phyloP scores from a whole-genome alignment of 2,329 filamentous ascomycete species.

The Shiraia bambusicola region DNA sequence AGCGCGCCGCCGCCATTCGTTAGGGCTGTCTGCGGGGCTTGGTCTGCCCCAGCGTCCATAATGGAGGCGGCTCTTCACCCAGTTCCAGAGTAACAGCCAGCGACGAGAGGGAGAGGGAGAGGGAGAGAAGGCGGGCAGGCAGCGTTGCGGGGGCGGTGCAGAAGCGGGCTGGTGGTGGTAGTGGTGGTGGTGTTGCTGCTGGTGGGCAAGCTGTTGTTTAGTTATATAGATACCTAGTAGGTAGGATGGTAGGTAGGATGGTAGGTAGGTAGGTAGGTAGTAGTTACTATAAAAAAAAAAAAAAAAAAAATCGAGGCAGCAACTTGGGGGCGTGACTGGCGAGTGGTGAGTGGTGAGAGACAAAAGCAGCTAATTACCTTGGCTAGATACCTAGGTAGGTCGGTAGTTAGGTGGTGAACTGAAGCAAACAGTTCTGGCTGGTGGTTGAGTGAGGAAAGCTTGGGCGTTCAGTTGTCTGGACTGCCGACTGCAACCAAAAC shows the following conservation, averaged over 20 bases:
- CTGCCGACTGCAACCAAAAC: slow-evolving; percentile 10
- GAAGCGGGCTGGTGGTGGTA: too few species aligned
- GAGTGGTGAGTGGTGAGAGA: slow-evolving; percentile 4
- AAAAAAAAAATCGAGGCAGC: not conserved
- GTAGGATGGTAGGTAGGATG: not conserved
- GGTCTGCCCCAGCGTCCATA: slow-evolving; percentile 34
- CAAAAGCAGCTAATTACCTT: too few species aligned
- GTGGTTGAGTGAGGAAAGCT: slow-evolving; percentile 8
- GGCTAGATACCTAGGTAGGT: too few species aligned
- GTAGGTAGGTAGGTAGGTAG: not conserved
- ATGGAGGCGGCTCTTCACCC: slow-evolving; percentile 20
- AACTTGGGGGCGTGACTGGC: not conserved
- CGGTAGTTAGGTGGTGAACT: too few species aligned
- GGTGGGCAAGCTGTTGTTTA: too few species aligned
- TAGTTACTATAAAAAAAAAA: not conserved
- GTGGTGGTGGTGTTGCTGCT: too few species aligned
- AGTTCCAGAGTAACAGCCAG: not conserved
- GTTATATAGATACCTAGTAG: too few species aligned
- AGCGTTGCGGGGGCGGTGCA: too few species aligned
- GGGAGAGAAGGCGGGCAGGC: too few species aligned
- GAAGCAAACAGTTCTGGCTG: not conserved
- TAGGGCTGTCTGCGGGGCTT: slow-evolving; percentile 28
- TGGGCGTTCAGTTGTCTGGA: slow-evolving; percentile 12
- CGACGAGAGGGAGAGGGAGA: not conserved
- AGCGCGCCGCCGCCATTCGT: slow-evolving; percentile 25